Percentiles rank a stretch among this genome's conserved stretches.
phyloP scores from a whole-genome alignment of 805 yeast genomes.

The Candida ascalaphidarum region DNA sequence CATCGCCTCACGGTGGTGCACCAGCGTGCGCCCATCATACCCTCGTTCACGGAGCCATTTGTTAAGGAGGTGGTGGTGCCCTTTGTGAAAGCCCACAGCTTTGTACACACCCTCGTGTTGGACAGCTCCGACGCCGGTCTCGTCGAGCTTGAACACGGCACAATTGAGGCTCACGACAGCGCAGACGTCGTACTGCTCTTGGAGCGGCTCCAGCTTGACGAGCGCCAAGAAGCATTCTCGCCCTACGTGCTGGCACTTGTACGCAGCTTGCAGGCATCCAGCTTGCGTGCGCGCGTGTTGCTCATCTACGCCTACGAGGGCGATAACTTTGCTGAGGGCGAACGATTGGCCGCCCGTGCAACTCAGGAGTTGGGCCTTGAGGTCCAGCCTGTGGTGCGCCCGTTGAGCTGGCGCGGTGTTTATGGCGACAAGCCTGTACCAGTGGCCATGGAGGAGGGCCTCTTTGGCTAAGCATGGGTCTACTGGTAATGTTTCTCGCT shows the following conservation, averaged over 20 bases:
- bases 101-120: slow-evolving; percentile 43
- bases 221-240: slow-evolving; percentile 3
- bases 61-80: slow-evolving; percentile 43
- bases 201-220: slow-evolving; percentile 15
- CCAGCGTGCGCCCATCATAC: slow-evolving; percentile 78
- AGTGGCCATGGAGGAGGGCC: slow-evolving; percentile 64
- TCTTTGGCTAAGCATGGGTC: slow-evolving; percentile 40
- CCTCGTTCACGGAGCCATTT: slow-evolving; percentile 46
- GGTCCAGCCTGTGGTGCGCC: slow-evolving; percentile 26
- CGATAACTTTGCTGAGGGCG: slow-evolving; percentile 74
- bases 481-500: no score
- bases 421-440: slow-evolving; percentile 72
- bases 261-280: slow-evolving; percentile 2
- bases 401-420: slow-evolving; percentile 77
- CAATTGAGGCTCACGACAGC: slow-evolving; percentile 16
- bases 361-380: slow-evolving; percentile 15
- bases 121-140: slow-evolving; percentile 71
- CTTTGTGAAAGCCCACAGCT: slow-evolving; percentile 32
- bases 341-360: slow-evolving; percentile 34
- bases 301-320: slow-evolving; percentile 78
- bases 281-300: slow-evolving; percentile 8
- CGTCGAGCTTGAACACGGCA: slow-evolving; percentile 11
- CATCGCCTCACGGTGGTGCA: slow-evolving; percentile 53
- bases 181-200: no score
- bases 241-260: slow-evolving; percentile 7